These are phyloP conservation scores for Blastobotrys persicus DNA, from an alignment of 1,139 yeast species.

Conservation along the genomic window DNA sequence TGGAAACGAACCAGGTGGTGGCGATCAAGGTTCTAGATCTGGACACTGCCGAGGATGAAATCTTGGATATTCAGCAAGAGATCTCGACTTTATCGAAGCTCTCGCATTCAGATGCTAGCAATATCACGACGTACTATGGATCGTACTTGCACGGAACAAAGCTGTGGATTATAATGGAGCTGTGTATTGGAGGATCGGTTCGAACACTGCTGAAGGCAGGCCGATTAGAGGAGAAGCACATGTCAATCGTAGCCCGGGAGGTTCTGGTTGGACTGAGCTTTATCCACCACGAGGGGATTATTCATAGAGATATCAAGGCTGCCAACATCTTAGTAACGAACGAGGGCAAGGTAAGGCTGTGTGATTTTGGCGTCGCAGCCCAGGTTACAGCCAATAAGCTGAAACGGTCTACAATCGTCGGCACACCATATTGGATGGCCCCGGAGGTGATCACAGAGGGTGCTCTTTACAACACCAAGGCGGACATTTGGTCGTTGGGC, in stretches of 20 bases:
- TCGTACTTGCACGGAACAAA: constrained; percentile 82
- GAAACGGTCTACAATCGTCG: constrained; percentile 93
- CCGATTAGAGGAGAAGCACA: constrained; percentile 76
- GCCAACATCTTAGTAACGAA: constrained; percentile 89
- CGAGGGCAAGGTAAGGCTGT: constrained; percentile 84
- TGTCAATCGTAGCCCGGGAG: constrained; percentile 81
- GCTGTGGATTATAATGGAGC: constrained; percentile 96
- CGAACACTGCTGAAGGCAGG: constrained; percentile 88
- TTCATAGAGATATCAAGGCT: constrained; percentile 93
- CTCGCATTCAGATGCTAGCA: constrained; percentile 67
- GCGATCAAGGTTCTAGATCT: constrained; percentile 92
- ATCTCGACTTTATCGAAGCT: constrained; percentile 81
- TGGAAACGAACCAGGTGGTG: constrained; percentile 67
- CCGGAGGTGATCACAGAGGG: constrained; percentile 98
- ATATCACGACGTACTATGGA: constrained; percentile 90
- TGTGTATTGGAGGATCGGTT: constrained; percentile 95
- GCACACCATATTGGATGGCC: constrained; percentile 99
- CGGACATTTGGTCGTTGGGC: constrained; percentile 93
- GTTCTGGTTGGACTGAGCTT: constrained; percentile 70
- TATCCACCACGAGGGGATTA: constrained; percentile 86
- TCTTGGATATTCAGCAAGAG: constrained; percentile 91
- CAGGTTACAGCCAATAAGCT: constrained; percentile 74
- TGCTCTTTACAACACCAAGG: constrained; percentile 75
- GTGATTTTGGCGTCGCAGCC: constrained; percentile 99
- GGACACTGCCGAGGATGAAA: constrained; percentile 93